These are phyloP conservation scores for Rubia tinctorum DNA, from an alignment of 305 asterid species.

Conservation along the genomic window DNA sequence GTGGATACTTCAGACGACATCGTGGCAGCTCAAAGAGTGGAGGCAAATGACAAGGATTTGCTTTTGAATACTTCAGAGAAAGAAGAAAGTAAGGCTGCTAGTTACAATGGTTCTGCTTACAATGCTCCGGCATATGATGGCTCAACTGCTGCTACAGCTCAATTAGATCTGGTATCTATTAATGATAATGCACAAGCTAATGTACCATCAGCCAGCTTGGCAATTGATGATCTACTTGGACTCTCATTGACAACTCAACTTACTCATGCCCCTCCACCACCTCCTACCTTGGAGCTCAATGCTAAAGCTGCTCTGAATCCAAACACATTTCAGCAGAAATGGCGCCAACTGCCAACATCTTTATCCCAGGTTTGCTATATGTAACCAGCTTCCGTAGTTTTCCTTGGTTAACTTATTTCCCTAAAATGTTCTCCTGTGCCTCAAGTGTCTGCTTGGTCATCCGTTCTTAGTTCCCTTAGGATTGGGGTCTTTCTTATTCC, in stretches of 20 bases:
- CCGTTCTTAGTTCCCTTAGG: slow-evolving; percentile 13
- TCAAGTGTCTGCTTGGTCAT: not conserved
- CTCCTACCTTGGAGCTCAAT: slow-evolving; percentile 65
- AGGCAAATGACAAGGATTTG: slow-evolving; percentile 90
- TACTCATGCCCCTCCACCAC: slow-evolving; percentile 37
- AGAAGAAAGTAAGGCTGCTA: slow-evolving; percentile 62
- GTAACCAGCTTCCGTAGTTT: slow-evolving; percentile 10
- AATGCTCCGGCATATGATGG: slow-evolving; percentile 64
- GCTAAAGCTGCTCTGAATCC: slow-evolving; percentile 76
- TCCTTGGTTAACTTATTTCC: slow-evolving; percentile 4
- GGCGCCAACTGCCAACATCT: slow-evolving; percentile 87
- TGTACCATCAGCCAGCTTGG: slow-evolving; percentile 44
- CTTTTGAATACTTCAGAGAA: slow-evolving; percentile 74
- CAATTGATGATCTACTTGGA: slow-evolving; percentile 86
- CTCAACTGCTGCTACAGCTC: slow-evolving; percentile 39
- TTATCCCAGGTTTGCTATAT: slow-evolving; percentile 56
- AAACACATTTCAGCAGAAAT: slow-evolving; percentile 89
- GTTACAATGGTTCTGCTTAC: slow-evolving; percentile 70
- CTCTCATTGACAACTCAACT: slow-evolving; percentile 63
- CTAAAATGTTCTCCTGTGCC: not conserved
- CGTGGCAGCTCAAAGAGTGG: slow-evolving; percentile 67
- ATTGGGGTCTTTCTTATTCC: not conserved
- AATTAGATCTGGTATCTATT: slow-evolving; percentile 69
- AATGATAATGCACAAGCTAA: slow-evolving; percentile 50
- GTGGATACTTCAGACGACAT: slow-evolving; percentile 52